Conservation (phyloP, 257 asterid species). For the Penstemon eatonii region DNA sequence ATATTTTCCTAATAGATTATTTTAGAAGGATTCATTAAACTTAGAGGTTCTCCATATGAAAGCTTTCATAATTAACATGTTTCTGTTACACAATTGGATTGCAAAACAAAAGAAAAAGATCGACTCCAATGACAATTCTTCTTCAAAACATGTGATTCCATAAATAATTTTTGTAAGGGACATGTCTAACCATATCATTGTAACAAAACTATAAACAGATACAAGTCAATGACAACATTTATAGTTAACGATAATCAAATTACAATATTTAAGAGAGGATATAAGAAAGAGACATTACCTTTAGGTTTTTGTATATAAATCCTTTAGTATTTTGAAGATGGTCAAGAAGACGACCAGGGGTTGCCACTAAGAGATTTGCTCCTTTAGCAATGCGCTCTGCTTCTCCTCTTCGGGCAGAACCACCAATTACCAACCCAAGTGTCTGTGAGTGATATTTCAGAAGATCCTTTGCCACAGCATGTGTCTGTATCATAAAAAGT, state of each 20-base stretch:
- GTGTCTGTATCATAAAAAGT: constrained; percentile 56
- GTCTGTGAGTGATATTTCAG: constrained; percentile 91
- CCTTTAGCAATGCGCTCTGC: constrained; percentile 84
- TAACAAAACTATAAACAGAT: neutral
- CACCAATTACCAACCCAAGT: constrained; percentile 79
- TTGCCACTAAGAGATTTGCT: constrained; percentile 72
- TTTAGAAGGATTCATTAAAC: neutral
- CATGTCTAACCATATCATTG: neutral
- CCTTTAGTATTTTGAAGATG: constrained; percentile 92
- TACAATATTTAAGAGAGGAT: neutral
- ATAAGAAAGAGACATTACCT: constrained; percentile 44
- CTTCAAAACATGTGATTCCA: neutral
- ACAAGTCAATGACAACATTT: neutral
- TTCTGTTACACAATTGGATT: neutral
- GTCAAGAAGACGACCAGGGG: constrained; percentile 98
- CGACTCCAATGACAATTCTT: neutral
- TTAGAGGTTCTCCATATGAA: neutral
- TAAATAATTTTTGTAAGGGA: no score
- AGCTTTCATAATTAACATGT: neutral
- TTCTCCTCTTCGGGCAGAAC: constrained; percentile 73
- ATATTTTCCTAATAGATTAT: neutral
- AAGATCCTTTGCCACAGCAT: constrained; percentile 87
- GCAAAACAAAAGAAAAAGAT: neutral
- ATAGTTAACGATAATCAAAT: constrained; percentile 2
- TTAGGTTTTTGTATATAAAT: constrained; percentile 73